Evolutionary conservation across 345 rosid genomes (phyloP), one percentile per base, ranked within the genome.

Genomic region (Punica granatum): DNA sequence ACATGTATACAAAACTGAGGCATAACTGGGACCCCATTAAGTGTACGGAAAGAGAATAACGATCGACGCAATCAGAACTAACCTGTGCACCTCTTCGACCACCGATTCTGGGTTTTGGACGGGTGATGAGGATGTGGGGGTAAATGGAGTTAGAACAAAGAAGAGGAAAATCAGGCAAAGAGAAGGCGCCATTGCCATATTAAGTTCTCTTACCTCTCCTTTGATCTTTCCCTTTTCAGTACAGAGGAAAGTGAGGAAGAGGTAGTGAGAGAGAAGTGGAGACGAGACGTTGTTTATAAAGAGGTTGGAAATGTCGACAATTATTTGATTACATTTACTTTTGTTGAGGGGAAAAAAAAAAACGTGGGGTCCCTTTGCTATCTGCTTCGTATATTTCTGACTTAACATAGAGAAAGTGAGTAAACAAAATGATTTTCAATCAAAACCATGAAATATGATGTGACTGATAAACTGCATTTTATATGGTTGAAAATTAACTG

Each of bases 51-150:
- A 59, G 10, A 26, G 32, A 26, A 1, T 10, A 28, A 28, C 7
- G 0, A 6, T 11, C 25, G 25, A n/a, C n/a, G n/a, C n/a, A n/a
- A n/a, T n/a, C n/a, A 39, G 16, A 21, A 67, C 49, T 33, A 73
- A 88, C 93, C 83, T 81, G 71, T 86, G 88, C 1, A 88, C 89
- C 65, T 88, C 86, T 30, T 86, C 76, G 8, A 78, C 86, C 9
- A 86, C 81, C 19, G 75, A 44, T 68, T 88, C 85, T 1, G 90
- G 89, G 69, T 82, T 81, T 3, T 74, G 77, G 74, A 82, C 82
- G 1, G 75, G 75, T 32, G 73, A 73, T 63, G 87, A 75, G 63
- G 76, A 76, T 78, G 74, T 54, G 65, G 80, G 70, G 26, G 28
- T 39, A 21, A 30, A 30, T 11, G 75, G 71, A 69, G 68, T 49